Percentiles rank a stretch among this genome's conserved stretches.
These are phyloP conservation scores for Lantana camara DNA, from an alignment of 257 asterid genomes.

Conservation along the genomic window DNA sequence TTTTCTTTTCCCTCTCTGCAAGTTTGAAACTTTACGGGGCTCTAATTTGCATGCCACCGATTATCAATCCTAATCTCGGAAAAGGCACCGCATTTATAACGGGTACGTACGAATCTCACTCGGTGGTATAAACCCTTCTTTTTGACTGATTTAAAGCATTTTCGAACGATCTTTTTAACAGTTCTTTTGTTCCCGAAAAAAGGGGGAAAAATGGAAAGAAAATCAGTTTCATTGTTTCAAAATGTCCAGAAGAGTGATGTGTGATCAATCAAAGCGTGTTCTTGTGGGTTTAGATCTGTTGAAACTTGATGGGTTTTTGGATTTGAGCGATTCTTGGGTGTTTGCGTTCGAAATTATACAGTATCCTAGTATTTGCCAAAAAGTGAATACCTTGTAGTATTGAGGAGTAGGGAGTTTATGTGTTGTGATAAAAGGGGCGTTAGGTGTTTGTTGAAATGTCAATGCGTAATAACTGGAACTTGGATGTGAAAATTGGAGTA, in stretches of 20 bases:
- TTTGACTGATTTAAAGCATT: constrained; percentile 56
- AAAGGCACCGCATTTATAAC: constrained; percentile 31
- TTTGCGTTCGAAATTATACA: constrained; percentile 18
- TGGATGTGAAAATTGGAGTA: constrained; percentile 61
- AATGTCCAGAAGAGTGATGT: constrained; percentile 28
- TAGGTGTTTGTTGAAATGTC: constrained; percentile 45
- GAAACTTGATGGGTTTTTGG: constrained; percentile 13
- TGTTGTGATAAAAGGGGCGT: neutral
- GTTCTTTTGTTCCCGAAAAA: constrained; percentile 24
- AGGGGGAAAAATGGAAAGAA: neutral
- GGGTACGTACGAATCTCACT: constrained; percentile 55
- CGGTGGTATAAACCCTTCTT: constrained; percentile 33
- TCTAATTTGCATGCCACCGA: constrained; percentile 62
- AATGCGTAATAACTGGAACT: constrained; percentile 55
- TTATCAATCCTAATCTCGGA: constrained; percentile 32
- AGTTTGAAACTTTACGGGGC: constrained; percentile 60
- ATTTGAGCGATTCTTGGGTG: constrained; percentile 46
- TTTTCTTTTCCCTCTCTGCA: constrained; percentile 61
- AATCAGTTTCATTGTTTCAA: constrained; percentile 25
- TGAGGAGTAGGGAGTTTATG: neutral
- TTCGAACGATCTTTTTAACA: constrained; percentile 22
- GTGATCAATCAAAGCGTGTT: constrained; percentile 15
- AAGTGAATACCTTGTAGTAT: constrained; percentile 2
- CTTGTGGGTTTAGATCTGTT: constrained; percentile 42
- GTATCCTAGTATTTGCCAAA: neutral